Evolutionary conservation across 192 early-diverging fungal genomes (phyloP).

Genomic region (Podila epigama): DNA sequence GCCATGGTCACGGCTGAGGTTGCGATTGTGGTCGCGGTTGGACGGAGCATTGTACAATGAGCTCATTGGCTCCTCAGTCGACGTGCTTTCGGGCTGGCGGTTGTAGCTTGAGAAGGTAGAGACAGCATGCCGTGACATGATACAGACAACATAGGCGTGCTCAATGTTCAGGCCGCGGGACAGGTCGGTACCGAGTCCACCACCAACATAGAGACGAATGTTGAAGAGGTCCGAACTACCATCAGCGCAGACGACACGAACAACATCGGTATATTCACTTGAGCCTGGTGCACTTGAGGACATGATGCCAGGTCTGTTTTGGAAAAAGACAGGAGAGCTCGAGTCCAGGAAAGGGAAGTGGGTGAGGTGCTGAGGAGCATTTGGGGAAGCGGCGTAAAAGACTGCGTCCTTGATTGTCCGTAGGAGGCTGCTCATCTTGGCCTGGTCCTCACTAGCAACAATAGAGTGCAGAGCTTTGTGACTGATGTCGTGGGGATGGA

Average conservation of each 20-base stretch:
- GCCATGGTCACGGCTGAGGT: too few relatives aligned
- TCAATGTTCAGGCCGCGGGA: constrained; percentile 46
- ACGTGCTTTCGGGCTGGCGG: constrained; percentile 9
- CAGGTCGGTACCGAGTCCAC: constrained; percentile 64
- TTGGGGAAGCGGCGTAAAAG: constrained; percentile 15
- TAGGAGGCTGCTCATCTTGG: constrained; percentile 49
- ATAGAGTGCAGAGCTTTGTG: constrained; percentile 61
- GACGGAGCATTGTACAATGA: not conserved
- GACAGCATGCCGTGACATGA: constrained; percentile 34
- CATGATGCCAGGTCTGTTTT: constrained; percentile 46
- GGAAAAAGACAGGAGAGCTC: constrained; percentile 38
- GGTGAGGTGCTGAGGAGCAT: constrained; percentile 13
- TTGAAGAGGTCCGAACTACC: constrained; percentile 57
- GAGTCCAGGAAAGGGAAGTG: constrained; percentile 32
- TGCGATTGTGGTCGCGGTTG: not conserved
- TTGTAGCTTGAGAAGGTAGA: constrained; percentile 6
- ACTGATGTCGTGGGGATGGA: constrained; percentile 62
- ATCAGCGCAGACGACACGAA: constrained; percentile 53
- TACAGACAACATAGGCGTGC: constrained; percentile 61
- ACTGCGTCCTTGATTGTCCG: constrained; percentile 51
- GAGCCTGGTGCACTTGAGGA: constrained; percentile 47
- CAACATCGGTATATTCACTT: constrained; percentile 55
- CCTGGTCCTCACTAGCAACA: constrained; percentile 50
- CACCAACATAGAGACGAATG: constrained; percentile 62
- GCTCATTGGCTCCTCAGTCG: constrained; percentile 18